These are phyloP conservation scores for Saxophila tyrrhenica DNA, from an alignment of 495 filamentous ascomycete genomes.

Conservation along the genomic window DNA sequence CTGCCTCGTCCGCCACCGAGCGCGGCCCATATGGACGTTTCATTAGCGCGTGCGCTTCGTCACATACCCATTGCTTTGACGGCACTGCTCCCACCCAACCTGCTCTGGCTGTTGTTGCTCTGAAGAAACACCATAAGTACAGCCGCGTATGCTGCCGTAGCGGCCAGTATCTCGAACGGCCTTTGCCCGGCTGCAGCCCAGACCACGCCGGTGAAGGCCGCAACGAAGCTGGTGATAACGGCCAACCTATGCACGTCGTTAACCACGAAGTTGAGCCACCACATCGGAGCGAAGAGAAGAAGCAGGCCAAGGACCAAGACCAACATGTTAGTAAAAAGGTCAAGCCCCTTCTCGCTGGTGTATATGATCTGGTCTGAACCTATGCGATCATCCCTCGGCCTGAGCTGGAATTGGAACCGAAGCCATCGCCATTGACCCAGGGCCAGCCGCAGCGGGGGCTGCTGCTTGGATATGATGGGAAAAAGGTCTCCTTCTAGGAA, in stretches of 20 bases:
- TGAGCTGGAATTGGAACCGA: background rate
- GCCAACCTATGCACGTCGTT: too few relatives aligned
- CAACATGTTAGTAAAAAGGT: background rate
- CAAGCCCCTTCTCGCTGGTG: background rate
- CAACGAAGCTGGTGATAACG: too few relatives aligned
- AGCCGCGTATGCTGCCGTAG: background rate
- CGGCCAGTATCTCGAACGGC: slow-evolving; percentile 6
- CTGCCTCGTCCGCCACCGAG: too few relatives aligned
- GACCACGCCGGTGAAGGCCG: background rate
- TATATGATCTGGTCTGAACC: background rate
- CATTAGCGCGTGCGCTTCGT: too few relatives aligned
- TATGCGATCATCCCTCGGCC: background rate
- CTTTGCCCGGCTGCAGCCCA: background rate
- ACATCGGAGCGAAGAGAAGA: background rate
- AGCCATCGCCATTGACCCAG: background rate
- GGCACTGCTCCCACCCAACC: too few relatives aligned
- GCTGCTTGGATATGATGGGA: background rate
- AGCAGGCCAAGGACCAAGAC: background rate
- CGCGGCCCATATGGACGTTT: too few relatives aligned
- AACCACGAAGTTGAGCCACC: too few relatives aligned
- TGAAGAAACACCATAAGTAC: slow-evolving; percentile 6
- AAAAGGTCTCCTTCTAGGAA: slow-evolving; percentile 1
- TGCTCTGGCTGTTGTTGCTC: background rate
- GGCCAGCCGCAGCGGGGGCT: background rate
- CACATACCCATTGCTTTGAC: too few relatives aligned